Evolutionary conservation across 2,329 filamentous ascomycete genomes (phyloP).

Genomic region (Aspergillus eucalypticola): DNA sequence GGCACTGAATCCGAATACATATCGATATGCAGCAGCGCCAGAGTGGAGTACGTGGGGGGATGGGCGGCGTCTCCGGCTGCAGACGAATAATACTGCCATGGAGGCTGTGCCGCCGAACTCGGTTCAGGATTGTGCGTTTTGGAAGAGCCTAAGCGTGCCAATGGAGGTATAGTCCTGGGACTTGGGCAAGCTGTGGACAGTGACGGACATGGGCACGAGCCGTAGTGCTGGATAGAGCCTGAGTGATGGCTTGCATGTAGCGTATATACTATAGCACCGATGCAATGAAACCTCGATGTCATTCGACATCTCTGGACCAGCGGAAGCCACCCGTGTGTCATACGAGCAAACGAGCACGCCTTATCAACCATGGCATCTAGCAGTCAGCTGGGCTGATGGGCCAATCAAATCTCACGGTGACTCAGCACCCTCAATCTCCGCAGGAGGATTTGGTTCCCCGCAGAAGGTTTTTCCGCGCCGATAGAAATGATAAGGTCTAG

Average conservation of each 20-base stretch:
- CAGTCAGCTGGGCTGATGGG: too few relatives aligned
- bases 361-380: too few relatives aligned
- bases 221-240: too few relatives aligned
- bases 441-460: not conserved
- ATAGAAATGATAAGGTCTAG: not conserved
- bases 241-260: too few relatives aligned
- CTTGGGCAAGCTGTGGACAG: too few relatives aligned
- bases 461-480: not conserved
- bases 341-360: too few relatives aligned
- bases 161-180: constrained; percentile 11
- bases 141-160: constrained; percentile 4
- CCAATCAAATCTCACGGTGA: too few relatives aligned
- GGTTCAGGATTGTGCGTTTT: constrained; percentile 11
- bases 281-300: too few relatives aligned
- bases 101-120: constrained; percentile 11
- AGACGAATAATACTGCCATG: constrained; percentile 17
- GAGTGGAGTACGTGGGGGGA: constrained; percentile 11
- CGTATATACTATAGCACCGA: too few relatives aligned
- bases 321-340: too few relatives aligned
- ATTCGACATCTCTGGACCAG: too few relatives aligned
- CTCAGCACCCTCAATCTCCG: not conserved
- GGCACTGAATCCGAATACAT: constrained; percentile 23
- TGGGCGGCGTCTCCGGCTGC: constrained; percentile 8
- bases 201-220: too few relatives aligned
- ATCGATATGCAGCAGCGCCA: constrained; percentile 20